Conservation (phyloP, 768 basidiomycete genomes). For the Tylopilus rubrobrunneus region DNA sequence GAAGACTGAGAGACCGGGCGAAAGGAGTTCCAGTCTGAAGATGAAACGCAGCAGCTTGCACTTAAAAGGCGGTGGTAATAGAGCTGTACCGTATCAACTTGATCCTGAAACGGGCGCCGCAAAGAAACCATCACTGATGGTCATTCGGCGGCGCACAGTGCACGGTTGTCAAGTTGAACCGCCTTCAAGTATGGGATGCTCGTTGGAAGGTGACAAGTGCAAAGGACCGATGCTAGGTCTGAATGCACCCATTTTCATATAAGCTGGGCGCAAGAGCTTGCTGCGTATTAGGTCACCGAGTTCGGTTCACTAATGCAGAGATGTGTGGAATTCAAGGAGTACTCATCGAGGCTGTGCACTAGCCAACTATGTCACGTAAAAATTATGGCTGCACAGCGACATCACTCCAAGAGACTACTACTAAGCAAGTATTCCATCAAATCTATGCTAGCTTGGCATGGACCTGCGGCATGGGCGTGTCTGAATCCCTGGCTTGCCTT, state of each 20-base stretch:
- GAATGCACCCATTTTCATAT: too few relatives aligned
- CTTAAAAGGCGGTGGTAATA: constrained; percentile 5
- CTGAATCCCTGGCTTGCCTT: too few relatives aligned
- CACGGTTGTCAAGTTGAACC: neutral
- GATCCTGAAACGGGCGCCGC: neutral
- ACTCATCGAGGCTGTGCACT: neutral
- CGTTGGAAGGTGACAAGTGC: neutral
- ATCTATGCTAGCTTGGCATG: neutral
- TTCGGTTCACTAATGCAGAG: too few relatives aligned
- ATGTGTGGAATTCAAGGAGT: too few relatives aligned
- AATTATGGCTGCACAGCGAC: neutral
- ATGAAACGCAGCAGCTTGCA: neutral
- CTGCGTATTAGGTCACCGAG: neutral
- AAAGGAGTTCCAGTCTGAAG: neutral
- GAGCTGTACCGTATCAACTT: neutral
- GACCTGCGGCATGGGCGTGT: too few relatives aligned
- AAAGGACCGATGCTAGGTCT: neutral
- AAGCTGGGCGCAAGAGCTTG: neutral
- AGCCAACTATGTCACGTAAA: neutral
- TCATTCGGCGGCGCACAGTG: neutral
- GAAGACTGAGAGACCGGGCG: neutral
- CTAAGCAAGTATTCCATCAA: neutral
- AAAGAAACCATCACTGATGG: neutral
- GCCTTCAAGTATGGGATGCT: neutral
- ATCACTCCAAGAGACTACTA: neutral